A percentile compares a stretch with the other conserved stretches of the same genome.
phyloP scores from a whole-genome alignment of 2,329 filamentous ascomycete genomes.

The Pyricularia sp. region DNA sequence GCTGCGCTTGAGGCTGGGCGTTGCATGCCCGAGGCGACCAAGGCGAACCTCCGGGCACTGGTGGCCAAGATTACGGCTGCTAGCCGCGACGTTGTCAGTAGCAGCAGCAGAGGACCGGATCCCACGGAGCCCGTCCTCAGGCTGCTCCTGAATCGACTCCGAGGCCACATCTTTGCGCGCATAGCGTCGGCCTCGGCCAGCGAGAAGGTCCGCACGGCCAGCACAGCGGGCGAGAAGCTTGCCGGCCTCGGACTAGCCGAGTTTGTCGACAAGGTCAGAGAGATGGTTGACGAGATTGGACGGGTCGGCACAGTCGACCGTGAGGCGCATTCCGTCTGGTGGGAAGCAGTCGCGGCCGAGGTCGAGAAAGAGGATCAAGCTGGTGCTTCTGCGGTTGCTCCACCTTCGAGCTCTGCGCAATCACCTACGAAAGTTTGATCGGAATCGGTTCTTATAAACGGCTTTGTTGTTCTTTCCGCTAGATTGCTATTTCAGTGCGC shows the following conservation, averaged over 20 bases:
- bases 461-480: not conserved
- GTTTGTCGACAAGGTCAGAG: conserved; percentile 55
- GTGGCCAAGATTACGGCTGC: conserved; percentile 43
- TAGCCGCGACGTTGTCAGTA: not conserved
- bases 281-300: conserved; percentile 55
- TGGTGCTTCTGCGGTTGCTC: not conserved
- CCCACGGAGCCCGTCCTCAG: conserved; percentile 46
- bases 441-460: not conserved
- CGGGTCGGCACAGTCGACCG: conserved; percentile 55
- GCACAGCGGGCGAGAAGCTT: conserved; percentile 55
- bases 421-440: not conserved
- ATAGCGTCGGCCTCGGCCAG: conserved; percentile 52
- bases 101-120: conserved; percentile 18
- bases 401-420: not conserved
- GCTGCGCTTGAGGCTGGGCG: conserved; percentile 48
- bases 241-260: conserved; percentile 58
- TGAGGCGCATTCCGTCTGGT: conserved; percentile 56
- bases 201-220: conserved; percentile 58
- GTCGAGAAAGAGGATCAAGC: conserved; percentile 27
- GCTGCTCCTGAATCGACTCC: conserved; percentile 54
- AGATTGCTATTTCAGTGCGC: not conserved
- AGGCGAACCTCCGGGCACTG: conserved; percentile 42
- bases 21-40: conserved; percentile 52
- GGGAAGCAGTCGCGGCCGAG: conserved; percentile 50
- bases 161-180: conserved; percentile 51